A percentile compares a stretch with the other conserved stretches of the same genome.
These are phyloP conservation scores for Boletus rubroflammeus DNA, from an alignment of 768 basidiomycete genomes.

Conservation along the genomic window DNA sequence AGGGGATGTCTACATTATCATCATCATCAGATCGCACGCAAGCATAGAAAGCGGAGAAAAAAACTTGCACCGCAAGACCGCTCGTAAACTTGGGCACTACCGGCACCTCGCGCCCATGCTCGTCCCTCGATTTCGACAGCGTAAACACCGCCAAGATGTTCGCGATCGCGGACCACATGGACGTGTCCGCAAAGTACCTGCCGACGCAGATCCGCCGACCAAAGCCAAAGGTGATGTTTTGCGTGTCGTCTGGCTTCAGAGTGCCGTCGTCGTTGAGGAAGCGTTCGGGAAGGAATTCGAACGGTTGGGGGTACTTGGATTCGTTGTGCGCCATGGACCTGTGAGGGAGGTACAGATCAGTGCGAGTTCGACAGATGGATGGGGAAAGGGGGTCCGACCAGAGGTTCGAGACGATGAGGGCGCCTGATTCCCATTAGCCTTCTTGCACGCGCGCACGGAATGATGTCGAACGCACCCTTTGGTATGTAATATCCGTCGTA, in stretches of 20 bases:
- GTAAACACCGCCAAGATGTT: conserved; percentile 11
- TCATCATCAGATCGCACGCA: neutral
- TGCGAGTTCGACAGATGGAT: neutral
- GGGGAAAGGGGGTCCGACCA: neutral
- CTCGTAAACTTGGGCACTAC: conserved; percentile 13
- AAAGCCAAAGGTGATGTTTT: conserved; percentile 22
- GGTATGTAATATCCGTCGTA: conserved; percentile 50
- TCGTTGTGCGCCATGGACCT: conserved; percentile 17
- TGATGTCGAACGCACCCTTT: conserved; percentile 16
- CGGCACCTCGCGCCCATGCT: conserved; percentile 9
- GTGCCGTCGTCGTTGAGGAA: conserved; percentile 31
- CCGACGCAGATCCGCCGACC: conserved; percentile 27
- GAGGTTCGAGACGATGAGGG: conserved; percentile 9
- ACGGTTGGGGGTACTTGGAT: conserved; percentile 35
- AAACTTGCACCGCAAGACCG: conserved; percentile 10
- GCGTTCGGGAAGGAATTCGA: conserved; percentile 37
- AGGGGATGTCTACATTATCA: conserved; percentile 1
- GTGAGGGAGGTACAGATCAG: neutral
- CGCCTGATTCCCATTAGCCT: neutral
- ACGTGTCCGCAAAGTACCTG: conserved; percentile 17
- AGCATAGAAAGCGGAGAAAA: neutral
- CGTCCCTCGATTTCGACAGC: conserved; percentile 7
- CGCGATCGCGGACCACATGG: conserved; percentile 17
- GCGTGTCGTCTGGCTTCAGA: conserved; percentile 9
- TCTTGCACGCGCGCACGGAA: neutral